Conservation (phyloP, 106 monocot species). For the Acorus calamus region DNA sequence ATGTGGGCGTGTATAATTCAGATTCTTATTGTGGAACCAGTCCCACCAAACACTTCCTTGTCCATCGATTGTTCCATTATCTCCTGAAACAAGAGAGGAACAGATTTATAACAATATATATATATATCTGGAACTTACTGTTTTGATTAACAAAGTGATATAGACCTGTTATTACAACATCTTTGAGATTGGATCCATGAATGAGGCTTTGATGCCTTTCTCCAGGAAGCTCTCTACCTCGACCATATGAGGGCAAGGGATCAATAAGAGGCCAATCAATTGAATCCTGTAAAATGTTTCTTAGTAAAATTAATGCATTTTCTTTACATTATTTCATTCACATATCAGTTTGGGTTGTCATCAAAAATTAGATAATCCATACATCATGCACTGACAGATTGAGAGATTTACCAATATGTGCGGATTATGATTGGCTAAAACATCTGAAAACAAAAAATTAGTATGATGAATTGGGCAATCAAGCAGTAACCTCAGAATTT, state of each 20-base stretch:
- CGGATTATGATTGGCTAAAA: too few relatives aligned
- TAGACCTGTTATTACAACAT: conserved; percentile 73
- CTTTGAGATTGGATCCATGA: conserved; percentile 65
- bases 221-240: conserved; percentile 81
- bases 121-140: too few relatives aligned
- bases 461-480: too few relatives aligned
- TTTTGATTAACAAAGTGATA: neutral
- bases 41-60: conserved; percentile 89
- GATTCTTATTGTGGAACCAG: conserved; percentile 36
- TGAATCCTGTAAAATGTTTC: conserved; percentile 38
- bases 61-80: conserved; percentile 85
- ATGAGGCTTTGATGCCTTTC: conserved; percentile 83
- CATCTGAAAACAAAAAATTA: too few relatives aligned
- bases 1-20: conserved; percentile 75
- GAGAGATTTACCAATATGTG: too few relatives aligned
- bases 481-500: too few relatives aligned
- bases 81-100: conserved; percentile 29
- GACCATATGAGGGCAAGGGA: conserved; percentile 87
- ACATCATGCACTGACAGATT: too few relatives aligned
- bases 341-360: neutral
- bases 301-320: too few relatives aligned
- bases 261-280: conserved; percentile 77
- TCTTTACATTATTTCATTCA: too few relatives aligned
- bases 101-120: neutral
- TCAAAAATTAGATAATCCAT: neutral